A percentile compares a stretch with the other conserved stretches of the same genome.
phyloP scores from a whole-genome alignment of 1,284 basidiomycete genomes.

The Cystobasidiaceae sp. region DNA sequence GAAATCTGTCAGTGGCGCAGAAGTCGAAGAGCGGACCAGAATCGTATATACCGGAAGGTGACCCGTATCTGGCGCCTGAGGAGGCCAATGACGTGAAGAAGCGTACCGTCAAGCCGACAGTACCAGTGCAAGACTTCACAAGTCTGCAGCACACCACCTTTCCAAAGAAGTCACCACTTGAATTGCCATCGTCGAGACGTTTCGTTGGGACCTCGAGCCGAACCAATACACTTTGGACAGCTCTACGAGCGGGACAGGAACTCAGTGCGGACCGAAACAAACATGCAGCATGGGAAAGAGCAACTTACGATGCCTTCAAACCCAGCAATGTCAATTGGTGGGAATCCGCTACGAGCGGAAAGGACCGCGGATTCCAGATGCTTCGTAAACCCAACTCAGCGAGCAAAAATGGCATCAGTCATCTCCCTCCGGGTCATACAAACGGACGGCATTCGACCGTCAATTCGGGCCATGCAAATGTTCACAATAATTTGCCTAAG shows the following conservation, averaged over 20 bases:
- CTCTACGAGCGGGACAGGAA: conserved; percentile 4
- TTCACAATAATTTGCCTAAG: background rate
- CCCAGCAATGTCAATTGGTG: conserved; percentile 22
- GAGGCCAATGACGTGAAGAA: too few species aligned
- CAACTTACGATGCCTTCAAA: conserved; percentile 18
- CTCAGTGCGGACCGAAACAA: conserved; percentile 18
- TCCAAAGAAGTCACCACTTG: background rate
- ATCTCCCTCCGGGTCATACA: too few species aligned
- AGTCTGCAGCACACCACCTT: background rate
- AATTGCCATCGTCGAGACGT: background rate
- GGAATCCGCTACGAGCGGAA: background rate
- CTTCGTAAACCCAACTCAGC: too few species aligned
- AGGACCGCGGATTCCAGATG: background rate
- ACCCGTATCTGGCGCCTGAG: too few species aligned
- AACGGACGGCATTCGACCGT: too few species aligned
- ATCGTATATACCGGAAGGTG: too few species aligned
- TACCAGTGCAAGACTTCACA: background rate
- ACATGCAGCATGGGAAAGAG: conserved; percentile 11
- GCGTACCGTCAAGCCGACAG: too few species aligned
- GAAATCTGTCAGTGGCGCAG: too few species aligned
- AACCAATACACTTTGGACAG: background rate
- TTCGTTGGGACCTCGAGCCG: background rate
- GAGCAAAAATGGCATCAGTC: too few species aligned
- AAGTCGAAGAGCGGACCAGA: too few species aligned
- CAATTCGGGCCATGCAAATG: background rate